Conservation (phyloP, 1,284 basidiomycete genomes). For the Takashimella tepidaria region DNA sequence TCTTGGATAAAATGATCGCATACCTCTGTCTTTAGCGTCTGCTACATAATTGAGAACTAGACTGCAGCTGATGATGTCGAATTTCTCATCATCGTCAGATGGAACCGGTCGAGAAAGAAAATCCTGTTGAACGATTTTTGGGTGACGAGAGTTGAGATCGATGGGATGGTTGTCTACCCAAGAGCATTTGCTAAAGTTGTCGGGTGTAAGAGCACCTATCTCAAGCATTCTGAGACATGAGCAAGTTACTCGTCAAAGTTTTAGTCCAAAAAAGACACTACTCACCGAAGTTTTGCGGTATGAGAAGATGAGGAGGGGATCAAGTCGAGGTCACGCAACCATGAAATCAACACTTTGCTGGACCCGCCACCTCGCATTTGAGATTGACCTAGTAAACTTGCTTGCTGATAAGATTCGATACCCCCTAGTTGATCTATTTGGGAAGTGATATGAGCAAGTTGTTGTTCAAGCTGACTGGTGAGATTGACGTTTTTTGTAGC, state of each 20-base stretch:
- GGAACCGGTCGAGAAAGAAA: conserved; percentile 55
- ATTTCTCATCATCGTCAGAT: conserved; percentile 51
- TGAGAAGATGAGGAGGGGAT: background rate
- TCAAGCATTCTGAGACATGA: conserved; percentile 75
- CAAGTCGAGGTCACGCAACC: conserved; percentile 59
- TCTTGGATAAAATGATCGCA: conserved; percentile 8
- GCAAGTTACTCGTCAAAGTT: too few relatives aligned
- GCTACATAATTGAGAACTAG: conserved; percentile 83
- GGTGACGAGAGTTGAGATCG: conserved; percentile 73
- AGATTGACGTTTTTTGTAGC: background rate
- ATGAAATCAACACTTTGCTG: conserved; percentile 67
- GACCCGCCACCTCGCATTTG: conserved; percentile 76
- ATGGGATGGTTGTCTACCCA: conserved; percentile 73
- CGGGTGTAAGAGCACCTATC: conserved; percentile 74
- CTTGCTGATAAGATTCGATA: conserved; percentile 68
- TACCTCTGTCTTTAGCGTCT: conserved; percentile 68
- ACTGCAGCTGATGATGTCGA: conserved; percentile 75
- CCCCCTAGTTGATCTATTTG: conserved; percentile 68
- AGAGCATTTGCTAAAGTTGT: conserved; percentile 64
- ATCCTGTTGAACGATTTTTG: conserved; percentile 71
- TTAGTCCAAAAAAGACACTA: too few relatives aligned
- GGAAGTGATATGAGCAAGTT: conserved; percentile 54
- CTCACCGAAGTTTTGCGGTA: conserved; percentile 5
- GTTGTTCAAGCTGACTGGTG: conserved; percentile 5
- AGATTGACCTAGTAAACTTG: conserved; percentile 73